Conservation (phyloP, 2,329 filamentous ascomycete genomes). For the Colletotrichum gigasporum region DNA sequence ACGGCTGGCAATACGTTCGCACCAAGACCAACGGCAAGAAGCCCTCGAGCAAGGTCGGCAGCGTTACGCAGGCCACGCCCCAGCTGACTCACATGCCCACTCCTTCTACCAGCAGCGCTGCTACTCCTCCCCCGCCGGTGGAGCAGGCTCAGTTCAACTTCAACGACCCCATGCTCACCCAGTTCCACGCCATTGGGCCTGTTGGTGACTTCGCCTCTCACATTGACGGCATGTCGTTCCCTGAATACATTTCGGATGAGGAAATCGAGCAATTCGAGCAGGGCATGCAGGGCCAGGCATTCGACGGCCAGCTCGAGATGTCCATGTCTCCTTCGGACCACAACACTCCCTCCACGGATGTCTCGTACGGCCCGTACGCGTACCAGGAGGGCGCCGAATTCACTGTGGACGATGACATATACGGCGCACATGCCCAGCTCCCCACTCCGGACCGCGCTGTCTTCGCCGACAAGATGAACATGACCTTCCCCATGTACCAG, state of each 20-base stretch:
- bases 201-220: conserved; percentile 34
- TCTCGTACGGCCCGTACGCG: conserved; percentile 52
- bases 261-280: conserved; percentile 55
- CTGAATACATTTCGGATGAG: conserved; percentile 56
- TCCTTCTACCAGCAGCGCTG: conserved; percentile 66
- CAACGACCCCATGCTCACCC: conserved; percentile 24
- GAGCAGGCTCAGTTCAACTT: conserved; percentile 47
- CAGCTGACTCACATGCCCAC: conserved; percentile 70
- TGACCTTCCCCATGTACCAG: conserved; percentile 20
- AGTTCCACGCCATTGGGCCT: conserved; percentile 32
- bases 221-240: conserved; percentile 54
- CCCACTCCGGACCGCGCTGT: conserved; percentile 54
- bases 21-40: conserved; percentile 91
- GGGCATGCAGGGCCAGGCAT: conserved; percentile 39
- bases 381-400: conserved; percentile 72
- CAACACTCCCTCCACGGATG: conserved; percentile 56
- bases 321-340: conserved; percentile 60
- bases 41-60: conserved; percentile 52
- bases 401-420: conserved; percentile 70
- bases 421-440: conserved; percentile 66
- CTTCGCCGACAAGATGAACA: conserved; percentile 31
- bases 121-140: conserved; percentile 62
- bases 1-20: conserved; percentile 89
- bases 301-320: conserved; percentile 46
- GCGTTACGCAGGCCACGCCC: conserved; percentile 63